Evolutionary conservation across 805 yeast genomes (phyloP), one percentile per base, ranked within the genome.

Genomic region (Lachancea cidri): DNA sequence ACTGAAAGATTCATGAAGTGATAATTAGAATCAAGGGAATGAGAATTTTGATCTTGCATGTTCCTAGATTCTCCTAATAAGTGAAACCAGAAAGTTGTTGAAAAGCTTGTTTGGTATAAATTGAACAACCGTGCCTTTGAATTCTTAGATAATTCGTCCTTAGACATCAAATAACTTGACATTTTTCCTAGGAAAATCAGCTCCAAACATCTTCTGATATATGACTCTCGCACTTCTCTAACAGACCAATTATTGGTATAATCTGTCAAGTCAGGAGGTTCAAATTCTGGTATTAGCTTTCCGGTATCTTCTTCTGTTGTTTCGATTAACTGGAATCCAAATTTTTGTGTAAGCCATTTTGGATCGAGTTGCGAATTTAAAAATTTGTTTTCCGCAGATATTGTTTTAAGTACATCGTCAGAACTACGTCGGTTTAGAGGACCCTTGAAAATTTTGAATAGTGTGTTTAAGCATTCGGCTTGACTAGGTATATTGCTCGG

Each of bases 381-480:
- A 1, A 72, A 64, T 13, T 76, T 67, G 45, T 73, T 73, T n/a
- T 64, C 58, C 3, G 76, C 58, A 45, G 72, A 68, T 29, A 87
- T 79, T 0, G 83, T 76, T 52, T 76, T 80, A 2, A 68, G 61
- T 8, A 73, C 75, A 4, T 70, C 73, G 2, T 58, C 64, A 2
- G 72, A 64, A 2, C 55, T 60, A 17, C 72, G 58, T 6, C 61
- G 52, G 16, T 67, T 57, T 17, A 86, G 58, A 0, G 95, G 91
- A 2, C 87, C 89, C 47, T 70, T 76, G 35, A 86, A 63, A 6
- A 83, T 81, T 45, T 76, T 78, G 49, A 74, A 70, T 14, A 86
- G 53, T 0, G 86, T 81, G 36, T 67, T 66, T 17, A 83, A 65
- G 50, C 94, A 82, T 33, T 72, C 74, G 0, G 73, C 57, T 2